Percentiles rank a stretch among this genome's conserved stretches.
phyloP scores from a whole-genome alignment of 176 grass and related monocot genomes.

The Cocos nucifera region DNA sequence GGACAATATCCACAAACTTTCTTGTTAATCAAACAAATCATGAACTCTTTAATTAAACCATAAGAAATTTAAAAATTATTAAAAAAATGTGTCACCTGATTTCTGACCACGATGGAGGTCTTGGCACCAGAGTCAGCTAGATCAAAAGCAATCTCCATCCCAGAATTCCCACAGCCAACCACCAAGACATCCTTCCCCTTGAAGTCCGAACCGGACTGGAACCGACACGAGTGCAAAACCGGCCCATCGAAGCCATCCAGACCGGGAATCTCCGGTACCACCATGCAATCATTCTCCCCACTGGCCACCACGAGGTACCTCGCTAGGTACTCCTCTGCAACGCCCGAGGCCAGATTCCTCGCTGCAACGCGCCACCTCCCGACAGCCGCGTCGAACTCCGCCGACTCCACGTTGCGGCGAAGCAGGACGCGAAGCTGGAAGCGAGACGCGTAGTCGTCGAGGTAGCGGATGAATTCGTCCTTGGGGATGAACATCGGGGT shows the following conservation, averaged over 20 bases:
- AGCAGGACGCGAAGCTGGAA: conserved; percentile 36
- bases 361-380: conserved; percentile 37
- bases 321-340: conserved; percentile 24
- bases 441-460: conserved; percentile 44
- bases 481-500: conserved; percentile 46
- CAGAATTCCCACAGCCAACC: conserved; percentile 75
- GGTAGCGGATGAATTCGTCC: conserved; percentile 45
- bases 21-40: too few species aligned
- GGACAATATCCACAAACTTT: too few species aligned
- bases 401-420: conserved; percentile 36
- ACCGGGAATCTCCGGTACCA: conserved; percentile 57
- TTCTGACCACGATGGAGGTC: conserved; percentile 45
- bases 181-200: conserved; percentile 55
- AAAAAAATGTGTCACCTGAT: conserved; percentile 25
- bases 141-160: conserved; percentile 85
- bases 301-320: conserved; percentile 54
- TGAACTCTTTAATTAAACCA: too few species aligned
- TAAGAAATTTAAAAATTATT: too few species aligned
- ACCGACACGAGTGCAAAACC: conserved; percentile 52
- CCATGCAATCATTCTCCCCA: conserved; percentile 57
- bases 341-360: background rate
- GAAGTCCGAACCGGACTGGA: conserved; percentile 23
- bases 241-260: conserved; percentile 38
- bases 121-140: conserved; percentile 38
- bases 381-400: conserved; percentile 22